Evolutionary conservation across 345 rosid genomes (phyloP).

Genomic region (Eucalyptus guilfoylei): DNA sequence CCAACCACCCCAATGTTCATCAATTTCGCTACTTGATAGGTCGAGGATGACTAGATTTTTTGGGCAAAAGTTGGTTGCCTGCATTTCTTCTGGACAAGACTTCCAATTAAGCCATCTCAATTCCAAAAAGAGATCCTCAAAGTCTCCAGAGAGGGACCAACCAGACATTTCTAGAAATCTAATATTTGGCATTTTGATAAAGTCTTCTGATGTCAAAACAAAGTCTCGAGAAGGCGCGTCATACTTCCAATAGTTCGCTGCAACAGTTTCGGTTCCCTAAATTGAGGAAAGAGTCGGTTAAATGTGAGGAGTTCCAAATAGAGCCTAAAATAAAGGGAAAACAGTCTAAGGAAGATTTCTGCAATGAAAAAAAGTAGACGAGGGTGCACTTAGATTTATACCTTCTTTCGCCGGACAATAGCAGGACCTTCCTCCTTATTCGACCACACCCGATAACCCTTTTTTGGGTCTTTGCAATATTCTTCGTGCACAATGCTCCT

Average conservation of each 20-base stretch:
- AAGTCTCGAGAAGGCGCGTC: accelerated
- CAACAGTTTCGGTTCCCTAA: neutral
- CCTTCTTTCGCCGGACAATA: neutral
- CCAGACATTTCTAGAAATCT: neutral
- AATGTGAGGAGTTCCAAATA: neutral
- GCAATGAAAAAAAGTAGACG: neutral
- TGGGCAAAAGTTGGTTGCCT: neutral
- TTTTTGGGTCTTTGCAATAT: no score
- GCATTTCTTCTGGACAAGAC: accelerated
- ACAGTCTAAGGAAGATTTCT: neutral
- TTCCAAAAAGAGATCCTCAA: neutral
- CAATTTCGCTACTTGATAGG: accelerated
- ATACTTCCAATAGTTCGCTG: accelerated
- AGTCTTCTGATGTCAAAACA: neutral
- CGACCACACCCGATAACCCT: neutral
- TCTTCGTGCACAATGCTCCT: no score
- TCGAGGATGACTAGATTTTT: neutral
- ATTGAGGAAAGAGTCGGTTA: neutral
- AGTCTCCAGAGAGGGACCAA: neutral
- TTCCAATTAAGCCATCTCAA: neutral
- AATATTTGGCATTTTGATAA: neutral
- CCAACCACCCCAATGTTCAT: neutral
- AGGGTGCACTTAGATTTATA: neutral
- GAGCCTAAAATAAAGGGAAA: neutral
- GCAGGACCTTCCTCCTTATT: neutral